A percentile compares a stretch with the other conserved stretches of the same genome.
Evolutionary conservation across 176 grass and related monocot species (phyloP).

Genomic region (Oryza meridionalis): DNA sequence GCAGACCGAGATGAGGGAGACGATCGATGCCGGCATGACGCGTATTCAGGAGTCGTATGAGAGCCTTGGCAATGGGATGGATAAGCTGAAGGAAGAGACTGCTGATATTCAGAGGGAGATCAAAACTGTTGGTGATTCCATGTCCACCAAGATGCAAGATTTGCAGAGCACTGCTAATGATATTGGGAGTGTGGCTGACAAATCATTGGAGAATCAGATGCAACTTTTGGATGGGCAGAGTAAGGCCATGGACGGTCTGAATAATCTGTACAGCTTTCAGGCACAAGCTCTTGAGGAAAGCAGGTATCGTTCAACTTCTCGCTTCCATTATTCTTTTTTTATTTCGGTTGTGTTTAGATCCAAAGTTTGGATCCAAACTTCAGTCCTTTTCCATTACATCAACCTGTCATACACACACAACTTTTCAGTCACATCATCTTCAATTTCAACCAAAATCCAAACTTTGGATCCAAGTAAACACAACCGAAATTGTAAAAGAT

Average conservation of each 20-base stretch:
- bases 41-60: constrained; percentile 60
- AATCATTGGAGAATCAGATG: constrained; percentile 80
- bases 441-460: too few relatives aligned
- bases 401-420: too few relatives aligned
- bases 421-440: too few relatives aligned
- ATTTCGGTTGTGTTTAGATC: too few relatives aligned
- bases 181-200: constrained; percentile 46
- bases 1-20: constrained; percentile 63
- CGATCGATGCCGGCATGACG: constrained; percentile 58
- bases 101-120: constrained; percentile 67
- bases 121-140: constrained; percentile 42
- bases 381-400: too few relatives aligned
- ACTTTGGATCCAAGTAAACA: too few relatives aligned
- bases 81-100: constrained; percentile 59
- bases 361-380: too few relatives aligned
- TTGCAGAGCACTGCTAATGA: constrained; percentile 65
- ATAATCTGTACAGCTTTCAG: constrained; percentile 58
- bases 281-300: constrained; percentile 75
- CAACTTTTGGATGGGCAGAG: constrained; percentile 64
- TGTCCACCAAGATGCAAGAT: constrained; percentile 69
- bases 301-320: constrained; percentile 55
- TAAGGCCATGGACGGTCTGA: constrained; percentile 62
- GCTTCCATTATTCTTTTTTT: background rate
- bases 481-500: background rate
- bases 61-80: constrained; percentile 61